Evolutionary conservation across 2,329 filamentous ascomycete genomes (phyloP).

Genomic region (Fusarium globosum): DNA sequence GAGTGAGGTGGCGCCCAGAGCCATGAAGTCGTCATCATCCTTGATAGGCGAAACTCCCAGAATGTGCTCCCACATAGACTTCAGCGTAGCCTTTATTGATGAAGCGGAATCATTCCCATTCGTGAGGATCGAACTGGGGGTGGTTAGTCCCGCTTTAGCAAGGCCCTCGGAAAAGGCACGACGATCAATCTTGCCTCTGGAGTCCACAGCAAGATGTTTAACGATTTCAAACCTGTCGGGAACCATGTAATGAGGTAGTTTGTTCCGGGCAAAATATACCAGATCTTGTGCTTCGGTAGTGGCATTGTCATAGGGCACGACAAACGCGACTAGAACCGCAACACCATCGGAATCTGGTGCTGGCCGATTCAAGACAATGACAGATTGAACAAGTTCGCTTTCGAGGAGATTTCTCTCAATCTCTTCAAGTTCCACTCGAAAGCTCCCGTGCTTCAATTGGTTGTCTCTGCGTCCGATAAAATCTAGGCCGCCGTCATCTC

Average conservation of each 20-base stretch:
- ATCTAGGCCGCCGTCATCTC: background rate
- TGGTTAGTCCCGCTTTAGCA: background rate
- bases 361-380: background rate
- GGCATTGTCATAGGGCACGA: background rate
- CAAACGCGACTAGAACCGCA: background rate
- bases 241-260: background rate
- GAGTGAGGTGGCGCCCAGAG: background rate
- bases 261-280: background rate
- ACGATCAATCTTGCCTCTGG: background rate
- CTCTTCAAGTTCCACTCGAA: slow-evolving; percentile 1
- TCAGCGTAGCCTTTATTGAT: background rate
- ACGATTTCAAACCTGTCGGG: background rate
- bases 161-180: background rate
- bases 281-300: background rate
- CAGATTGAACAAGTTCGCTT: background rate
- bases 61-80: background rate
- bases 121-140: background rate
- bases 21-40: background rate
- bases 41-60: background rate
- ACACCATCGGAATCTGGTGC: background rate
- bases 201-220: background rate
- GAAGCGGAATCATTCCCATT: background rate
- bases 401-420: background rate
- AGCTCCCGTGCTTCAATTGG: background rate
- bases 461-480: slow-evolving; percentile 2